Conservation (phyloP, 495 filamentous ascomycete species). For the Lasiosphaeria ovina region DNA sequence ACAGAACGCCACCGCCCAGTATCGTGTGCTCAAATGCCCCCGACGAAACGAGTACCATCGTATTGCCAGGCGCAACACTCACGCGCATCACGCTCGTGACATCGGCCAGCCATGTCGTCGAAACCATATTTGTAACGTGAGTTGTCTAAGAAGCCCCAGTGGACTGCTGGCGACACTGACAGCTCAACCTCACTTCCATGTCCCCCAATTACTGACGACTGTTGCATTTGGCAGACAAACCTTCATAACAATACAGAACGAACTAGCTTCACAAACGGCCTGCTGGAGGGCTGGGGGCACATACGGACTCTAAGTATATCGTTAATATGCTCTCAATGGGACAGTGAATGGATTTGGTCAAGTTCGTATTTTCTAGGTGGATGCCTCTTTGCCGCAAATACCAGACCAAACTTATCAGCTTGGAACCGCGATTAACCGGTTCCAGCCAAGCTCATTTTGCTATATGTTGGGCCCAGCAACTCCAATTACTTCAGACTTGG, state of each 20-base stretch:
- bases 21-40: not conserved
- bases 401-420: too few relatives aligned
- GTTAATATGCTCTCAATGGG: too few relatives aligned
- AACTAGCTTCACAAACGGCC: not conserved
- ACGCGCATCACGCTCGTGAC: constrained; percentile 14
- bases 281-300: not conserved
- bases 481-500: too few relatives aligned
- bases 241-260: not conserved
- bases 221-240: not conserved
- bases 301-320: not conserved
- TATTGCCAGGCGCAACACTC: constrained; percentile 5
- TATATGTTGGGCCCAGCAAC: too few relatives aligned
- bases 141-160: not conserved
- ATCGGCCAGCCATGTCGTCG: constrained; percentile 5
- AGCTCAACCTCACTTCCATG: too few relatives aligned
- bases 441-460: too few relatives aligned
- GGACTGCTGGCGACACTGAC: too few relatives aligned
- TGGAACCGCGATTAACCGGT: too few relatives aligned
- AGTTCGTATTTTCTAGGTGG: too few relatives aligned
- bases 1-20: constrained; percentile 4
- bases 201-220: too few relatives aligned
- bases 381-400: too few relatives aligned
- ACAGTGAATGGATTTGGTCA: too few relatives aligned
- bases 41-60: constrained; percentile 5
- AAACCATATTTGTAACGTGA: constrained; percentile 15